Evolutionary conservation across 164 flowering plant genomes (phyloP).

Genomic region (Stephania japonica): DNA sequence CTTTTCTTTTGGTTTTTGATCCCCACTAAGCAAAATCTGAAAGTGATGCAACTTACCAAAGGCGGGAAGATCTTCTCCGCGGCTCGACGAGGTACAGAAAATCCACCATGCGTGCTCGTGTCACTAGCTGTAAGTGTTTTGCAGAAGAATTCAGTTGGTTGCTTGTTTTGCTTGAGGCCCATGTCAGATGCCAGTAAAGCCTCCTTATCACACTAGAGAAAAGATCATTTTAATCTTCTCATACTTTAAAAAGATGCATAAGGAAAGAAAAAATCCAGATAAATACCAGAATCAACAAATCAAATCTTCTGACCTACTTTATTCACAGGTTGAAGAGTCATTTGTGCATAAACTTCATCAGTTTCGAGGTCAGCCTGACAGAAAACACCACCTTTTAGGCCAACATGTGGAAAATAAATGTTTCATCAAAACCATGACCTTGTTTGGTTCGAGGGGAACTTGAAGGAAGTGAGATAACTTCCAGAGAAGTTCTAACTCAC

Average conservation of each 20-base stretch:
- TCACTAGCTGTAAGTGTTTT: constrained; percentile 97
- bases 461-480: no score
- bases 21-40: background rate
- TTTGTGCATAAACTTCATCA: constrained; percentile 95
- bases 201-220: constrained; percentile 69
- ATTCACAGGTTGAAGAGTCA: constrained; percentile 94
- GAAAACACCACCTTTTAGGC: constrained; percentile 10
- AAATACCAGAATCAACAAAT: constrained; percentile 3
- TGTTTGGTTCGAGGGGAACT: no score
- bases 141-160: constrained; percentile 90
- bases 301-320: constrained; percentile 46
- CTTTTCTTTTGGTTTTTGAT: background rate
- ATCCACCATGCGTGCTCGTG: constrained; percentile 98
- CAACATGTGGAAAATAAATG: background rate
- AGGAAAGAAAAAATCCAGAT: background rate
- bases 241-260: background rate
- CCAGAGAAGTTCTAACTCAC: no score
- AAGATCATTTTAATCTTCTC: constrained; percentile 4
- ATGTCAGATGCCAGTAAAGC: constrained; percentile 80
- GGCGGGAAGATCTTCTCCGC: constrained; percentile 97
- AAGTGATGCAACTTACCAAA: constrained; percentile 39
- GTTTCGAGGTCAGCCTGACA: constrained; percentile 90
- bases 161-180: constrained; percentile 81
- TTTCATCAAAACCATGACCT: background rate
- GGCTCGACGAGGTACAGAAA: constrained; percentile 96